Conservation (phyloP, 179 eudicot species). For the Camellia oleifera region DNA sequence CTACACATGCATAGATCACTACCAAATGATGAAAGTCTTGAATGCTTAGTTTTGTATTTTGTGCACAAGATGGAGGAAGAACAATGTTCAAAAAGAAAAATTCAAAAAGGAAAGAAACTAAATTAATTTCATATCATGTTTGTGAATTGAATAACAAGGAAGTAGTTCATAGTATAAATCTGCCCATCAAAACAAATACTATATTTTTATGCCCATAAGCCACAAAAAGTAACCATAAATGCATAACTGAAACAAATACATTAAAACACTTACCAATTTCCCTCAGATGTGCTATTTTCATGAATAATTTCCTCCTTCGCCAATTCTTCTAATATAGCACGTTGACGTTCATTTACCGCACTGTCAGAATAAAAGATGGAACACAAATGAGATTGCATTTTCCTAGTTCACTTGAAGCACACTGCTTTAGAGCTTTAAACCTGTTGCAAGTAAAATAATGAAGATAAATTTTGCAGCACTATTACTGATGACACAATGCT, state of each 20-base stretch:
- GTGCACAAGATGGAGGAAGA: neutral
- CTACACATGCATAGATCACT: neutral
- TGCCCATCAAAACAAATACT: neutral
- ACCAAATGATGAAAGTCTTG: neutral
- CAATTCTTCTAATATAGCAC: conserved; percentile 85
- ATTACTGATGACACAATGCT: neutral
- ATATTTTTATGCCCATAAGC: neutral
- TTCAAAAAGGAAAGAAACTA: neutral
- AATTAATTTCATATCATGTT: conserved; percentile 1
- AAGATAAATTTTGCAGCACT: neutral
- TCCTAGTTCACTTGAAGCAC: neutral
- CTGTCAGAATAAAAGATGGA: conserved; percentile 34
- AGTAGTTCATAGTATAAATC: neutral
- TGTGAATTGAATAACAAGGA: neutral
- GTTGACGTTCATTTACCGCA: conserved; percentile 76
- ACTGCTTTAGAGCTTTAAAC: neutral
- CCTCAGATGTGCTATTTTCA: conserved; percentile 46
- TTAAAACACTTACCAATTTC: conserved; percentile 53
- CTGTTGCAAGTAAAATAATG: conserved; percentile 2
- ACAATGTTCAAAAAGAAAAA: neutral
- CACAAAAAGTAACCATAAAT: neutral
- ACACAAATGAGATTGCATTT: conserved; percentile 14
- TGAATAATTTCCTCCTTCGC: conserved; percentile 67
- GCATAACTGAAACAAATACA: neutral
- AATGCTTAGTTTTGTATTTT: neutral